Evolutionary conservation across 306 rosid genomes (phyloP).

Genomic region (cucumber (Cucumis sativus)): Cucumber_9930_V3 NC_026656.2:20519501-20520000

Average conservation of each 20-base stretch:
- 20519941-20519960: too few relatives aligned
- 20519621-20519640: constrained; percentile 80
- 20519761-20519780: neutral
- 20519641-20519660: constrained; percentile 75
- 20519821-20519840: too few relatives aligned
- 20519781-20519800: neutral
- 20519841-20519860: too few relatives aligned
- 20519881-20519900: too few relatives aligned
- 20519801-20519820: neutral
- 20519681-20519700: neutral
- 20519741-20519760: neutral
- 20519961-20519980: too few relatives aligned
- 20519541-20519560: constrained; percentile 85
- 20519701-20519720: neutral
- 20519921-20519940: too few relatives aligned
- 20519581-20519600: constrained; percentile 64
- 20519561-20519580: constrained; percentile 71
- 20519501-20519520: constrained; percentile 83
- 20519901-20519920: too few relatives aligned
- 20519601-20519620: constrained; percentile 75
- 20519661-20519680: constrained; percentile 48
- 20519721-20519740: neutral
- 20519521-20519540: constrained; percentile 78
- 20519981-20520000: too few relatives aligned
- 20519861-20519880: too few relatives aligned